These are phyloP conservation scores for Aspergillus wentii DNA, from an alignment of 495 filamentous ascomycete species.

Conservation along the genomic window DNA sequence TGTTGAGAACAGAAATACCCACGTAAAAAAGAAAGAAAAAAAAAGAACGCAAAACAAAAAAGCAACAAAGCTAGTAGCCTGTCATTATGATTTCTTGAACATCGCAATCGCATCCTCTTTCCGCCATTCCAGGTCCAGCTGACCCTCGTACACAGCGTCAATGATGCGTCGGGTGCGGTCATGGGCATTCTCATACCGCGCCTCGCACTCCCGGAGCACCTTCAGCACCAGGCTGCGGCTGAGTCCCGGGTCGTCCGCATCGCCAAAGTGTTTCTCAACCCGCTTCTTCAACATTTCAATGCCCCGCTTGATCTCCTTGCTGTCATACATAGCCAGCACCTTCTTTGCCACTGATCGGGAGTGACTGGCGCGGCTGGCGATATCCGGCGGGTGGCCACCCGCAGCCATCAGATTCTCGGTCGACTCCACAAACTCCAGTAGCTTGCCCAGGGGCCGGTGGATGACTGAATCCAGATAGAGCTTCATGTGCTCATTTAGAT, in stretches of 20 bases:
- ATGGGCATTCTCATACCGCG: conserved; percentile 67
- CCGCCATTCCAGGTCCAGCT: conserved; percentile 58
- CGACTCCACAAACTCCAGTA: conserved; percentile 85
- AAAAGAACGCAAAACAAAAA: conserved; percentile 10
- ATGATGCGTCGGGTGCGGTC: conserved; percentile 63
- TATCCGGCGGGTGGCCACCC: conserved; percentile 35
- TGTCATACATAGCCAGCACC: conserved; percentile 70
- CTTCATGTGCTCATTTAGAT: conserved; percentile 83
- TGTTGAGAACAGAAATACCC: no score
- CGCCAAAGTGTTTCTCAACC: conserved; percentile 94
- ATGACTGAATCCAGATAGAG: conserved; percentile 86
- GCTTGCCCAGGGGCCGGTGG: conserved; percentile 79
- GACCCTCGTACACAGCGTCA: conserved; percentile 58
- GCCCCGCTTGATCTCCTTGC: conserved; percentile 76
- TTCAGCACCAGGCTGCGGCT: conserved; percentile 66
- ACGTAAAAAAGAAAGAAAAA: conserved; percentile 7
- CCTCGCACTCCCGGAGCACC: conserved; percentile 78
- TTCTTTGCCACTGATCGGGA: conserved; percentile 80
- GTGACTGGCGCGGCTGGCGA: conserved; percentile 73
- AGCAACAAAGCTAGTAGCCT: conserved; percentile 8
- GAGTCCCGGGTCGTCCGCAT: conserved; percentile 69
- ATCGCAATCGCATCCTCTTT: conserved; percentile 51
- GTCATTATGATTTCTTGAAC: conserved; percentile 39
- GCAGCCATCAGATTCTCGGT: conserved; percentile 62
- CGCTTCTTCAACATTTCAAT: conserved; percentile 82